phyloP scores from a whole-genome alignment of 495 filamentous ascomycete genomes.

The Tuber indicum region DNA sequence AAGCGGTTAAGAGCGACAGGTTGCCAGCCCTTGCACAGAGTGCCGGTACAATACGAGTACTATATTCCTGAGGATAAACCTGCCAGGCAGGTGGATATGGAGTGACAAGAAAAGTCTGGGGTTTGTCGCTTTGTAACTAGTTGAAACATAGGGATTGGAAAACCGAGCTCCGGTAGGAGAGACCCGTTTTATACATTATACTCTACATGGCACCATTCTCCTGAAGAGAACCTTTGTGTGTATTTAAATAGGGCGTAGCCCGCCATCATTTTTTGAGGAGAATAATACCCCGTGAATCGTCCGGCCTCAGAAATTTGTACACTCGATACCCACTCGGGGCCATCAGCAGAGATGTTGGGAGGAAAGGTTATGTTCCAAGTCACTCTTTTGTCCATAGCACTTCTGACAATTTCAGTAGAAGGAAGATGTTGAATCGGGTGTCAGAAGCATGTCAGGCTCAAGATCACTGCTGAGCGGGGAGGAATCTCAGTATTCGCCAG shows the following conservation, averaged over 20 bases:
- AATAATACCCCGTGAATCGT: background rate
- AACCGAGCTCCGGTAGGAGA: background rate
- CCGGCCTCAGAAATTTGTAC: background rate
- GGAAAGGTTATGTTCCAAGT: background rate
- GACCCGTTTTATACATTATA: background rate
- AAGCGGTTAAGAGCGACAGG: background rate
- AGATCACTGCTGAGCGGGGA: background rate
- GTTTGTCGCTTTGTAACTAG: background rate
- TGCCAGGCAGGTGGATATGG: background rate
- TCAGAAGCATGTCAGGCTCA: background rate
- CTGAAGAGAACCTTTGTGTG: background rate
- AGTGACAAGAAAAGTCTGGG: background rate
- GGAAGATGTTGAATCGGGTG: background rate
- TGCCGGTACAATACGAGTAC: background rate
- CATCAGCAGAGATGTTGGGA: background rate
- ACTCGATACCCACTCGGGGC: background rate
- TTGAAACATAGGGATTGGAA: background rate
- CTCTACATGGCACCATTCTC: background rate
- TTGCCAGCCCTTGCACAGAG: background rate
- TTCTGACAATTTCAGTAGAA: background rate
- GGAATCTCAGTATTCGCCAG: background rate
- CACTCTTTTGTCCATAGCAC: background rate
- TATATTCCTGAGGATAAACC: background rate
- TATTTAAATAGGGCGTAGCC: background rate
- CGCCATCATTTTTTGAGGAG: background rate